Base-by-base conservation (phyloP, 352 stramenopile species). In the Globisporangium cederbergense region DNA sequence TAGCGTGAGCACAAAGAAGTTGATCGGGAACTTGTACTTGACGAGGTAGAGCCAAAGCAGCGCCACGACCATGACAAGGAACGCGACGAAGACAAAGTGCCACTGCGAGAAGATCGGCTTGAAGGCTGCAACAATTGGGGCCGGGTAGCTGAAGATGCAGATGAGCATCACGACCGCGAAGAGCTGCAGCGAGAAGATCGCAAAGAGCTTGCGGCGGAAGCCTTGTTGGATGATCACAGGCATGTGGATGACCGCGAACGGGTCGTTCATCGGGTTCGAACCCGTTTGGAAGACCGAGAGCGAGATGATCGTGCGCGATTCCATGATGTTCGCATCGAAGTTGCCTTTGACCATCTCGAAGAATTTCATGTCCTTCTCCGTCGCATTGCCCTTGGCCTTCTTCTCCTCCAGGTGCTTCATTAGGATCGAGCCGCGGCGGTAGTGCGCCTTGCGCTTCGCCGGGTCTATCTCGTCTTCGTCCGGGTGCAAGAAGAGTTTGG, bases 321-420 rank as follows among this genome's bases (percentile, higher is more conserved):
- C 81, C 72, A 92, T 83, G 64, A 86, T 83, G 30, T 88, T 87
- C 20, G 77, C 69, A 55, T 92, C 81, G 32, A 89, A 92, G 20
- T 81, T 72, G 16, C 71, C 76, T 58, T 92, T 92, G 47, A 92
- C 77, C 60, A 83, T 81, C 5, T 92, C 81, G 50, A 92, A 90
- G 55, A 92, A 92, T 68, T 92, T 92, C 72, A 87, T 80, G 58
- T 92, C 83, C 22, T 84, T 87, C 20, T 89, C 80, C 0, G 78
- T 90, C 9, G 79, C 83, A 38, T 79, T 71, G 6, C 78, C 81
- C 2, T 68, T 62, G n/a, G 75, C 76, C 36, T 88, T 79, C 59
- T 92, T 89, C 22, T 76, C 73, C 55, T 90, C 79, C 45, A 92
- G 62, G 58, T 92, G 83, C 60, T 82, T 82, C 54, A 92, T 83